phyloP scores from a whole-genome alignment of 2,329 filamentous ascomycete species.

The Pseudopithomyces chartarum region DNA sequence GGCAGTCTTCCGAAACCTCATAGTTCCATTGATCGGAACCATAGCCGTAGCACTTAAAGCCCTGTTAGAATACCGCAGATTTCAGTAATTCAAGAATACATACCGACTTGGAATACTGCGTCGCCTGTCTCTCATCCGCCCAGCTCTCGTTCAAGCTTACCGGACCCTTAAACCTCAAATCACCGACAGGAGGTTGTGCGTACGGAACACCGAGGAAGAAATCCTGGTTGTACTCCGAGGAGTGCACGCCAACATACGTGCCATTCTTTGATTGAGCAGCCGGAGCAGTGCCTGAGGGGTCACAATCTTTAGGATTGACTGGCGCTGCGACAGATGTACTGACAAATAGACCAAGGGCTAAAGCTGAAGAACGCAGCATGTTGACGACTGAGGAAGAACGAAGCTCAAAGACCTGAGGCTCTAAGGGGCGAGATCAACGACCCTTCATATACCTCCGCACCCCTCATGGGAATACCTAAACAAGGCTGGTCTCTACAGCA shows the following conservation, averaged over 20 bases:
- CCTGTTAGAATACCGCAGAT: conserved; percentile 18
- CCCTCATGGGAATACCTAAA: neutral
- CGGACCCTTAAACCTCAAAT: conserved; percentile 57
- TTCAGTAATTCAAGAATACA: neutral
- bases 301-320: neutral
- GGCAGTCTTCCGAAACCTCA: conserved; percentile 58
- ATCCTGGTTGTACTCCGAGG: conserved; percentile 47
- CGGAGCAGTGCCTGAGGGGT: neutral
- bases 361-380: neutral
- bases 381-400: neutral
- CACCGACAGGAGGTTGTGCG: conserved; percentile 28
- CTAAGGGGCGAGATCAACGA: neutral
- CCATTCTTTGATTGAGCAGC: conserved; percentile 41
- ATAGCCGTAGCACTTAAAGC: conserved; percentile 36
- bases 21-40: conserved; percentile 43
- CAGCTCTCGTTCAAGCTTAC: conserved; percentile 50
- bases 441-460: conserved; percentile 1
- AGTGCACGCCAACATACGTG: conserved; percentile 44
- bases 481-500: neutral
- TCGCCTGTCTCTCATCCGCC: conserved; percentile 42
- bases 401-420: neutral
- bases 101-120: conserved; percentile 38
- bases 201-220: conserved; percentile 57
- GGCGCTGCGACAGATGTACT: neutral
- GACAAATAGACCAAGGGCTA: neutral